phyloP scores from a whole-genome alignment of 1,139 yeast species.

The Pneumocystis murina region DNA sequence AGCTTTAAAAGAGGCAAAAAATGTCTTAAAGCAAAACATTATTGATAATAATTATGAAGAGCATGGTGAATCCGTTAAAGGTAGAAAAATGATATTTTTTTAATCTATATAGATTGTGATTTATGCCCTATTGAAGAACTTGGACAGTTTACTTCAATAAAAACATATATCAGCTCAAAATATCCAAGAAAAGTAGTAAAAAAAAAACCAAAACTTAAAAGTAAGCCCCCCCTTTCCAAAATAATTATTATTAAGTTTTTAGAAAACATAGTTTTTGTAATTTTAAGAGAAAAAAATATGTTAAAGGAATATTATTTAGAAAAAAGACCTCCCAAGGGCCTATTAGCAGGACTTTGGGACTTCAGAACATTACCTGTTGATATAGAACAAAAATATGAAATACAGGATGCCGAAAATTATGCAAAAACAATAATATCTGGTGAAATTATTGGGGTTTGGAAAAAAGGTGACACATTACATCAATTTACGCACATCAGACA shows the following conservation, averaged over 20 bases:
- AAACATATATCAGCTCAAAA: constrained; percentile 4
- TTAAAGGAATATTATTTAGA: constrained; percentile 1
- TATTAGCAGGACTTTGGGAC: constrained; percentile 12
- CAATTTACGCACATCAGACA: background rate
- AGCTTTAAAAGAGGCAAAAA: constrained; percentile 5
- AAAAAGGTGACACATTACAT: background rate
- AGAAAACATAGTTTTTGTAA: background rate
- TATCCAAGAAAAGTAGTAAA: constrained; percentile 9
- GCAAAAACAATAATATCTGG: background rate
- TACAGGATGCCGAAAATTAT: background rate
- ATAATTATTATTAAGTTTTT: background rate
- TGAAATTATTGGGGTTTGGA: background rate
- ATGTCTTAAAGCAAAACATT: background rate
- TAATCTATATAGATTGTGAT: background rate
- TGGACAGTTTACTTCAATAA: constrained; percentile 4
- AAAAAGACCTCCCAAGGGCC: constrained; percentile 11
- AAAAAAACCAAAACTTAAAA: constrained; percentile 6
- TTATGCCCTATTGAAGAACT: constrained; percentile 5
- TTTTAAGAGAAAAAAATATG: constrained; percentile 1
- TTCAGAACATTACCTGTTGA: constrained; percentile 8
- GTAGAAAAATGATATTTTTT: background rate
- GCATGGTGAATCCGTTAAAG: background rate
- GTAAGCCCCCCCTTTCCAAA: background rate
- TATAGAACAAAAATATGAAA: background rate
- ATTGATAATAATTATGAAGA: background rate